A percentile compares a stretch with the other conserved stretches of the same genome.
These are phyloP conservation scores for Ogataea ganodermae DNA, from an alignment of 805 yeast genomes.

Conservation along the genomic window DNA sequence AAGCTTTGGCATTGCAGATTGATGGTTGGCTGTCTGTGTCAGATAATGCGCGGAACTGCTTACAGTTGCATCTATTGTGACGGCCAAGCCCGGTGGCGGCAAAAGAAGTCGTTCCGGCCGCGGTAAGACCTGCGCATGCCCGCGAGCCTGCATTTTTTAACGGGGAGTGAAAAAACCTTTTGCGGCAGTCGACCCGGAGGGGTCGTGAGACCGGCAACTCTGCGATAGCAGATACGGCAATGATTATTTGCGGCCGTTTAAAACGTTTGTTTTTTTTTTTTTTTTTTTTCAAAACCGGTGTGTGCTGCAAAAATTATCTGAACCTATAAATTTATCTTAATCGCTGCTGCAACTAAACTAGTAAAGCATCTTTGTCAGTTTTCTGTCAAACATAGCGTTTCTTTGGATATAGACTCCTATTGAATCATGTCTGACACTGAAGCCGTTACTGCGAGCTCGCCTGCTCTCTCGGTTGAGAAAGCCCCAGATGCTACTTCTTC, in stretches of 20 bases:
- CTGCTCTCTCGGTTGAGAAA: slow-evolving; percentile 10
- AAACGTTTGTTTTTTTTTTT: slow-evolving; percentile 1
- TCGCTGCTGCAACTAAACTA: not conserved
- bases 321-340: too few species aligned
- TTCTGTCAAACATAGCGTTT: too few species aligned
- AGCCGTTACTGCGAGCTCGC: not conserved
- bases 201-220: not conserved
- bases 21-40: slow-evolving; percentile 4
- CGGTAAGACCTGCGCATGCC: not conserved
- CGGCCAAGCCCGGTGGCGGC: not conserved
- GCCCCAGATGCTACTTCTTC: slow-evolving; percentile 11
- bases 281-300: not conserved
- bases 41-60: not conserved
- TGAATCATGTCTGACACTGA: slow-evolving; percentile 5
- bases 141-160: too few species aligned
- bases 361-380: not conserved
- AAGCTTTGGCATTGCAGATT: not conserved
- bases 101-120: not conserved
- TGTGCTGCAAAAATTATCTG: not conserved
- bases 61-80: slow-evolving; percentile 1
- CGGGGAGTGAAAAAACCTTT: not conserved
- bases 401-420: too few species aligned
- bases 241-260: not conserved
- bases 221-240: slow-evolving; percentile 9
- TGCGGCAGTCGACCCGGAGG: not conserved